Conservation (phyloP, 495 filamentous ascomycete species). For the Beverwykella pulmonaria region DNA sequence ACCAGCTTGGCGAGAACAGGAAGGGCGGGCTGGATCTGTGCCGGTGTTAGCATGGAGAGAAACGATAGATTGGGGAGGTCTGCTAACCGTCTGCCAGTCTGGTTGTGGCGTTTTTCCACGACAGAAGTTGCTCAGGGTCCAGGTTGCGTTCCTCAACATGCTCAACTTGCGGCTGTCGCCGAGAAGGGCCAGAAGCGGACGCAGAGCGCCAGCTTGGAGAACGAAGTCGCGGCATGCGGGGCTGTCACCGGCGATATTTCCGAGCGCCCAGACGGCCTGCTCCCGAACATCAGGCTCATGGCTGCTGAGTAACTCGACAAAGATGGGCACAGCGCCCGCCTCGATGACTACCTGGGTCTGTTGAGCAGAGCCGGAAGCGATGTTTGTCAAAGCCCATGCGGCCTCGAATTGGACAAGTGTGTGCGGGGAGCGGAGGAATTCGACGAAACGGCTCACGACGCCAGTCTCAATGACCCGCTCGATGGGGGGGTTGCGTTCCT, state of each 20-base stretch:
- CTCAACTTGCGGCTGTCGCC: constrained; percentile 98
- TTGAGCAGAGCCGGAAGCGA: constrained; percentile 93
- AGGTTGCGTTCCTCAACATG: constrained; percentile 98
- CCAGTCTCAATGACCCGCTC: constrained; percentile 99
- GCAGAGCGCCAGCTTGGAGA: constrained; percentile 82
- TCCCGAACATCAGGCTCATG: constrained; percentile 98
- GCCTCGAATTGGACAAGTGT: constrained; percentile 99
- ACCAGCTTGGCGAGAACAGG: constrained; percentile 96
- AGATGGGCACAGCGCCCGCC: constrained; percentile 97
- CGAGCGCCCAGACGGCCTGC: constrained; percentile 98
- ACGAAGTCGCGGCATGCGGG: constrained; percentile 96
- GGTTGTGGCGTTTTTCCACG: constrained; percentile 99
- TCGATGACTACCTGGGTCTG: constrained; percentile 99
- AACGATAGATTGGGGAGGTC: constrained; percentile 1
- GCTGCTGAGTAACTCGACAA: constrained; percentile 91
- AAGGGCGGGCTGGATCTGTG: constrained; percentile 90
- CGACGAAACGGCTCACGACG: constrained; percentile 94
- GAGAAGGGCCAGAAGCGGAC: constrained; percentile 82
- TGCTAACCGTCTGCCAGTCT: constrained; percentile 90
- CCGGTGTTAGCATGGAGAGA: constrained; percentile 35
- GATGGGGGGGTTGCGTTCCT: constrained; percentile 98
- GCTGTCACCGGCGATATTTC: constrained; percentile 99
- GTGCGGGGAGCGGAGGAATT: constrained; percentile 97
- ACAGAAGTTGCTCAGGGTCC: constrained; percentile 99
- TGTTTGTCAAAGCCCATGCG: constrained; percentile 99